phyloP scores from a whole-genome alignment of 345 rosid species.

The Citrus unshiu region DNA sequence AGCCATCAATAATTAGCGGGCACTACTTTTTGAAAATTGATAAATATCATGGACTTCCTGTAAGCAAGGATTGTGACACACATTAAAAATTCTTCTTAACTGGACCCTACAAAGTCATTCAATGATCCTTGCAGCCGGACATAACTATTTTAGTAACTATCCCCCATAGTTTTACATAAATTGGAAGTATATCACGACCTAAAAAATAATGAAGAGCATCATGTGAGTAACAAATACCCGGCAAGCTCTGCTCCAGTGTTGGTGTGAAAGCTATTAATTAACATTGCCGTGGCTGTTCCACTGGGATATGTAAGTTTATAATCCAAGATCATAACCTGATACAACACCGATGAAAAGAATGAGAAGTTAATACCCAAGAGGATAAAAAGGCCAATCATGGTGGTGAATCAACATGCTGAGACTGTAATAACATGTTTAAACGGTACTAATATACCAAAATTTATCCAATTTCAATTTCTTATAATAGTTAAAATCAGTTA shows the following conservation, averaged over 20 bases:
- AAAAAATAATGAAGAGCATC: not conserved
- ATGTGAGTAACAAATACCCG: constrained; percentile 38
- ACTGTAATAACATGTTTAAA: not conserved
- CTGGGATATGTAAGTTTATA: constrained; percentile 94
- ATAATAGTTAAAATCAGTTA: not conserved
- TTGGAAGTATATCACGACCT: not conserved
- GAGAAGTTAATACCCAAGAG: not conserved
- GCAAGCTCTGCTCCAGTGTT: constrained; percentile 92
- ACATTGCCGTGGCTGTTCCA: constrained; percentile 94
- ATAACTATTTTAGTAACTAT: not conserved
- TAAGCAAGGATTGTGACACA: not conserved
- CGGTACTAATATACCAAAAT: not conserved
- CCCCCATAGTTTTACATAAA: not conserved
- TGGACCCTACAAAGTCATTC: not conserved
- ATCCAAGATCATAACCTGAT: constrained; percentile 86
- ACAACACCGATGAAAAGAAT: constrained; percentile 2
- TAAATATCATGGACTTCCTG: not conserved
- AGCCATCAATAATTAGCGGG: not conserved
- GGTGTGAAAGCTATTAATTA: constrained; percentile 92
- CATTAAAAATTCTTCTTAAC: not conserved
- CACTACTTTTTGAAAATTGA: not conserved
- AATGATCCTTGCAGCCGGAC: not conserved
- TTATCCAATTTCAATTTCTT: not conserved
- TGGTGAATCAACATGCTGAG: not conserved
- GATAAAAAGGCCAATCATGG: not conserved